These are phyloP conservation scores for Mycena floridula DNA, from an alignment of 768 basidiomycete species.

Conservation along the genomic window DNA sequence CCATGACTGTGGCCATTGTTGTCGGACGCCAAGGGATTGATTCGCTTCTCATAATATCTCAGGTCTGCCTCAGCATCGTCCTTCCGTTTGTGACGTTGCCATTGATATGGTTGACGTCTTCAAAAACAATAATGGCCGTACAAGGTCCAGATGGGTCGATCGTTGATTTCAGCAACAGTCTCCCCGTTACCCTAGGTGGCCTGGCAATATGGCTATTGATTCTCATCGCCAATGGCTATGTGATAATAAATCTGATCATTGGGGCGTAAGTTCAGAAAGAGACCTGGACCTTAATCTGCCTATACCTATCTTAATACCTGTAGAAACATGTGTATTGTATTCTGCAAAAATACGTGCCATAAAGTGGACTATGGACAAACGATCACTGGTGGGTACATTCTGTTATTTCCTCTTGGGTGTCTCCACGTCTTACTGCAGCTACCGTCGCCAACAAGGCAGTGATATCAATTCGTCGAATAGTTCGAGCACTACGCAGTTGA, in stretches of 20 bases:
- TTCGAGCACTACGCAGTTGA: conserved; percentile 17
- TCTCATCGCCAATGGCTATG: not conserved
- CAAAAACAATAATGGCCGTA: conserved; percentile 65
- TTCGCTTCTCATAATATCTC: conserved; percentile 76
- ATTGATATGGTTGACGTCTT: conserved; percentile 70
- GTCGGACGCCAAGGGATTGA: conserved; percentile 68
- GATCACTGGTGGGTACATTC: conserved; percentile 16
- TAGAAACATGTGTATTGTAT: too few species aligned
- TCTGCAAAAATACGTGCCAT: too few species aligned
- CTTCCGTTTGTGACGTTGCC: conserved; percentile 86
- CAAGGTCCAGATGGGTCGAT: conserved; percentile 10
- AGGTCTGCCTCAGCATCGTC: conserved; percentile 78
- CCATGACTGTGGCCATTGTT: conserved; percentile 69
- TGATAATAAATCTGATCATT: too few species aligned
- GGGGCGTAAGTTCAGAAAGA: too few species aligned
- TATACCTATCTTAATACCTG: too few species aligned
- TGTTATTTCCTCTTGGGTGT: conserved; percentile 3
- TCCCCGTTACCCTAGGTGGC: not conserved
- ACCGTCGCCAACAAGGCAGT: conserved; percentile 18
- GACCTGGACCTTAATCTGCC: too few species aligned
- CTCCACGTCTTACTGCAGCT: conserved; percentile 18
- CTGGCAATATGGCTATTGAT: not conserved
- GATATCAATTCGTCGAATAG: conserved; percentile 18
- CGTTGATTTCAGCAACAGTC: conserved; percentile 1
- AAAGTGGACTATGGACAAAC: too few species aligned